Evolutionary conservation across 192 early-diverging fungal species (phyloP), one percentile per base, ranked within the genome.

Genomic region (Entomortierella lignicola): DNA sequence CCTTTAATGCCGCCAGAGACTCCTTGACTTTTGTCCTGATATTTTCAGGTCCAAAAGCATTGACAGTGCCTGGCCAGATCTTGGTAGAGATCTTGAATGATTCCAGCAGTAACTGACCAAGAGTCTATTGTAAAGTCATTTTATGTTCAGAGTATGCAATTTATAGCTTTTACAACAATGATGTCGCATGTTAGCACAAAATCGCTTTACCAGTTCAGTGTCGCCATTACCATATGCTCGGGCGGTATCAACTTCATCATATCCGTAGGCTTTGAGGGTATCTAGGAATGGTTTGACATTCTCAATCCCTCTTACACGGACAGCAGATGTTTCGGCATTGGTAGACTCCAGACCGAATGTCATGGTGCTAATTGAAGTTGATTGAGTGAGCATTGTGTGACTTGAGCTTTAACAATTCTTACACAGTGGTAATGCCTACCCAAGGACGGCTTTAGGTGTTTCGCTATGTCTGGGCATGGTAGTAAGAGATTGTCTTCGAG

Each of bases 61-160:
- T 85, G 1, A 61, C 23, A 32, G 58, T 34, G 44, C 66, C 71
- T 1, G 90, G 90, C 60, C 67, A 90, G 15, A 84, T 87, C 52
- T 90, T 89, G 29, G 88, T 91, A n/a, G 86, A 83, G 34, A 87
- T 72, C 10, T 69, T 82, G 68, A 85, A 88, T 2, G 8, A 20
- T 8, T 3, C 51, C 34, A 23, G 52, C 2, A 30, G 50, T 13
- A 63, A 44, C 32, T 63, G 62, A 23, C 62, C 51, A 30, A 63
- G n/a, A n/a, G n/a, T n/a, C n/a, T n/a, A n/a, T n/a, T n/a, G n/a
- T n/a, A n/a, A n/a, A n/a, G n/a, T n/a, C n/a, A n/a, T n/a, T n/a
- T n/a, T n/a, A n/a, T n/a, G n/a, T n/a, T n/a, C n/a, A n/a, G n/a
- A n/a, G n/a, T n/a, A n/a, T n/a, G n/a, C n/a, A n/a, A n/a, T n/a